Base-by-base conservation (phyloP, 2,329 filamentous ascomycete genomes). In the Leptographium wingfieldii region DNA sequence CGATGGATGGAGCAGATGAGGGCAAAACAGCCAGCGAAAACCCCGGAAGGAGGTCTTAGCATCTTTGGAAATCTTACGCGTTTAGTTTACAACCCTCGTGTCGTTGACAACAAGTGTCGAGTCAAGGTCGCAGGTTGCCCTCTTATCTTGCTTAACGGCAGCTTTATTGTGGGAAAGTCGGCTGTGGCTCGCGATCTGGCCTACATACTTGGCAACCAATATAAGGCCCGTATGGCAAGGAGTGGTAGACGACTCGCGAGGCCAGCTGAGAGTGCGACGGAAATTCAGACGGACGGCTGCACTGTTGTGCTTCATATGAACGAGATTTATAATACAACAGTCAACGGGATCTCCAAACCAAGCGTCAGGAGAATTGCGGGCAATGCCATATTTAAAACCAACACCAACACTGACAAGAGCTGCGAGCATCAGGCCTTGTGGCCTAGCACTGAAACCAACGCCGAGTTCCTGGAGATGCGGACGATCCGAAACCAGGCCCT, bases 101-200 rank as follows among this genome's bases (percentile, higher is more conserved):
- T 25, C 22, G 7, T 5, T 29, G 31, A 22, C 5, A 9, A 33
- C 16, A 33, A 12, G 9, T 35, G 14, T 25, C 27, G 10, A 19
- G 3, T 7, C 3, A 27, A 25, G 5, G 49, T 33, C 19, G 3
- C 25, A 16, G 43, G 29, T 19, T 19, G 25, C 4, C 56, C 58
- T 3, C n/a, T 63, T 22, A 33, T 63, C 29, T 53, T 63, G 16
- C 57, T 64, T 49, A 59, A 46, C 33, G 63, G 63, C 12, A 38
- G 35, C 35, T 43, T 58, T 2, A 27, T 53, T 11, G 38, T 59
- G 6, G 63, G 63, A 10, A 64, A 64, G 48, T 59, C 61, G 25
- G 48, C 60, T 11, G 46, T 64, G 5, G 63, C 56, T 3, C 46
- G 40, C 2, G 38, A 55, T 33, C 51, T 62, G 52, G 57, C 55